Conservation (phyloP, 2,329 filamentous ascomycete species). For the Tympanopsis confertula region DNA sequence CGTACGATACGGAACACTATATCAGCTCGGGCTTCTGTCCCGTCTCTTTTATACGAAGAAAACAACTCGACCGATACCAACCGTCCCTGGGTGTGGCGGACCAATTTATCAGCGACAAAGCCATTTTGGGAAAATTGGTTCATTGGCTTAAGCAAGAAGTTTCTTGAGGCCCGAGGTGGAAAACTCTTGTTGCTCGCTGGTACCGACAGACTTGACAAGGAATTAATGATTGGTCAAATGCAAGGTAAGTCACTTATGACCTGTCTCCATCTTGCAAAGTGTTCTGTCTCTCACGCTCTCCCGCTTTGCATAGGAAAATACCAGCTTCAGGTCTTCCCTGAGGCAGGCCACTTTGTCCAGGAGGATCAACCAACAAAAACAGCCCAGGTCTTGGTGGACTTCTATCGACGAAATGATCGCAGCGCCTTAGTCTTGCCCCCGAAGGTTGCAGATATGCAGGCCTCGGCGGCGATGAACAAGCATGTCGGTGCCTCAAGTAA, state of each 20-base stretch:
- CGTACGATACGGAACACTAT: conserved; percentile 73
- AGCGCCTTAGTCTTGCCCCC: conserved; percentile 76
- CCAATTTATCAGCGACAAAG: conserved; percentile 71
- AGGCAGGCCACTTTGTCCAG: conserved; percentile 92
- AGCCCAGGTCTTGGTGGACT: conserved; percentile 74
- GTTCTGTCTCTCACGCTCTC: background rate
- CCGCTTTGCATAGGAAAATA: conserved; percentile 82
- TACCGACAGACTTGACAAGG: conserved; percentile 80
- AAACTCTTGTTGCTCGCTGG: conserved; percentile 79
- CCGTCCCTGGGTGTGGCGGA: conserved; percentile 70
- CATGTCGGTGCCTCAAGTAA: background rate
- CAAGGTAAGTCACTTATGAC: conserved; percentile 65
- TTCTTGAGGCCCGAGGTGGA: conserved; percentile 68
- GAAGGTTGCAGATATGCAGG: conserved; percentile 66
- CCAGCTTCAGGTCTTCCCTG: conserved; percentile 83
- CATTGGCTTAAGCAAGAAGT: conserved; percentile 74
- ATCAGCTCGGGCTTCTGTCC: conserved; percentile 81
- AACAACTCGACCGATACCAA: conserved; percentile 6
- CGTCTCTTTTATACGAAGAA: conserved; percentile 54
- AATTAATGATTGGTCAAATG: conserved; percentile 93
- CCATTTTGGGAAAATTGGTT: conserved; percentile 96
- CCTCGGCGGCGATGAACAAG: background rate
- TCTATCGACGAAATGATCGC: conserved; percentile 83
- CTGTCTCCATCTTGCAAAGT: no score
- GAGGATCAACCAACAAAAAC: conserved; percentile 89